Percentiles rank a stretch among this genome's conserved stretches.
Conservation (phyloP, 2,329 filamentous ascomycete genomes). For the Ascochyta clinopodiicola region DNA sequence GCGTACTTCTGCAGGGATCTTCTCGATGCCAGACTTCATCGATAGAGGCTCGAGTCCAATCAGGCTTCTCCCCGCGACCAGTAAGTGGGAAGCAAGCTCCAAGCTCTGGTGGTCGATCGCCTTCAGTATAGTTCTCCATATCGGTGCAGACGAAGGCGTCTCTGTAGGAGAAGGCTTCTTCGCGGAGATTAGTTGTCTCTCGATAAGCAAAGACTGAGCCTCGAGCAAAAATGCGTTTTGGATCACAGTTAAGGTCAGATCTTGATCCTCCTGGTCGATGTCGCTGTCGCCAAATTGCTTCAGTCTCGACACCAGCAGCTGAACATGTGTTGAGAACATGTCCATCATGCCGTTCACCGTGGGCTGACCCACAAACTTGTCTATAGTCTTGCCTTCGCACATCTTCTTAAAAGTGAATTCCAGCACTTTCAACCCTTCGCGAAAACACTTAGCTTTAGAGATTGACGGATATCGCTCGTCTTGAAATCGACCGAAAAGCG, state of each 20-base stretch:
- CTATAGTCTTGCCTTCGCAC: constrained; percentile 40
- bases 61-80: constrained; percentile 73
- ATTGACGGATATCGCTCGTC: constrained; percentile 62
- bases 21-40: constrained; percentile 47
- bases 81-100: constrained; percentile 75
- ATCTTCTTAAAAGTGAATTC: constrained; percentile 44
- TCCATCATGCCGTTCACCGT: constrained; percentile 66
- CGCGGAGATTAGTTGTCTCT: constrained; percentile 70
- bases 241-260: constrained; percentile 68
- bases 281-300: constrained; percentile 35
- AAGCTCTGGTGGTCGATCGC: constrained; percentile 71
- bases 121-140: constrained; percentile 80
- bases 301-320: constrained; percentile 43
- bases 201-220: constrained; percentile 71
- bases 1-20: constrained; percentile 62
- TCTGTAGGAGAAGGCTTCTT: constrained; percentile 67
- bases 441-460: constrained; percentile 67
- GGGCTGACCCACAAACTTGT: constrained; percentile 50
- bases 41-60: constrained; percentile 77
- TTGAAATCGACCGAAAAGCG: constrained; percentile 72
- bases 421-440: constrained; percentile 60
- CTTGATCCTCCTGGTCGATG: constrained; percentile 42
- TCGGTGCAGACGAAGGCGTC: constrained; percentile 72
- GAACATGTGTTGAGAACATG: constrained; percentile 66
- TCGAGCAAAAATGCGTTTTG: constrained; percentile 72